Base-by-base conservation (phyloP, 495 filamentous ascomycete species). In the Aspergillus cristatus region DNA sequence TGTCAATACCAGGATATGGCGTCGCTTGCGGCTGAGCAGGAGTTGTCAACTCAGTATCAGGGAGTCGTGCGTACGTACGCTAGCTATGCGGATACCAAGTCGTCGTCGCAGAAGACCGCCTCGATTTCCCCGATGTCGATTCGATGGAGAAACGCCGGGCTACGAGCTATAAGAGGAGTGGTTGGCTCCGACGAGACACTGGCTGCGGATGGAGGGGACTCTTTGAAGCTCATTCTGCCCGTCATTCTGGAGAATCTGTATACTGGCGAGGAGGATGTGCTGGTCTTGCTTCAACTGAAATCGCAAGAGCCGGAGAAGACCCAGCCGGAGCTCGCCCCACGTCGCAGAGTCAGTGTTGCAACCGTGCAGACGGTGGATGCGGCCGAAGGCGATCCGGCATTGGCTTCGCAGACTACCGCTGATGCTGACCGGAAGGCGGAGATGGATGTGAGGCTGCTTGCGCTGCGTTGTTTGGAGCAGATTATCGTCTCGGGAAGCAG, bases 371-470 rank as follows among this genome's bases (percentile, higher is more conserved):
- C 83, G 2, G 68, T 71, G 18, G 84, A 86, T 29, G 75, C 70
- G 1, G 63, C 56, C 10, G 74, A 75, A 22, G 79, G 82, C 13
- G 83, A 86, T 50, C 78, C 84, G 3, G 71, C 77, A 35, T 71
- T 79, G 24, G 77, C 88, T 14, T 76, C 80, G 7, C 82, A 76
- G 32, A 81, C 82, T 6, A 78, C 83, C 8, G 84, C 78, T 18
- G 86, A 94, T 55, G 84, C 82, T 25, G 89, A 96, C 60, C 81
- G 78, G 51, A 59, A 86, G 39, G 86, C 84, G 0, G 88, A 94
- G 57, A 78, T 93, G 64, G 79, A 87, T 47, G 84, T 86, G n/a
- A 79, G 84, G 20, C 63, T 91, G 5, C 58, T 87, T 41, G 89
- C 89, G 6, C 71, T 94, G 43, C 81, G 84, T 41, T 85, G 83